phyloP scores from a whole-genome alignment of 2,329 filamentous ascomycete genomes.

The Cladophialophora psammophila region DNA sequence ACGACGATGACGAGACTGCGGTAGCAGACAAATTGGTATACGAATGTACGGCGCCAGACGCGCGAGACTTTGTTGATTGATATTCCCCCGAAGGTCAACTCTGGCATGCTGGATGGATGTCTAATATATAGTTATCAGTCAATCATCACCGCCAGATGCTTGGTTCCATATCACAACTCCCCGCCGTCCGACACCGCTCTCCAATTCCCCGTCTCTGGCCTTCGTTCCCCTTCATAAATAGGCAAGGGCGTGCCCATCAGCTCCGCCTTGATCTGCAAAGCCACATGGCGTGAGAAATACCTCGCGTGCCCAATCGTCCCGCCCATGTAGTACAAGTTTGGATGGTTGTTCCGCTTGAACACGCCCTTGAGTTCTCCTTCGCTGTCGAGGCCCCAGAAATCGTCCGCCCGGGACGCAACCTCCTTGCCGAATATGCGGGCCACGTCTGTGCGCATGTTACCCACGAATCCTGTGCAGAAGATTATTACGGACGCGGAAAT shows the following conservation, averaged over 20 bases:
- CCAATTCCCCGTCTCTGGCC: constrained; percentile 1
- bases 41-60: too few relatives aligned
- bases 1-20: too few relatives aligned
- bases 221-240: constrained; percentile 25
- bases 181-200: neutral
- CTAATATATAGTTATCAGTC: too few relatives aligned
- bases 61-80: too few relatives aligned
- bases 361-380: constrained; percentile 58
- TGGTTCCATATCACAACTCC: neutral
- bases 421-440: constrained; percentile 51
- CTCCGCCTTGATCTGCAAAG: constrained; percentile 55
- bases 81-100: too few relatives aligned
- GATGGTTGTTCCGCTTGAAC: constrained; percentile 47
- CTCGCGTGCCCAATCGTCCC: constrained; percentile 52
- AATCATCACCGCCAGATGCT: neutral
- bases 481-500: constrained; percentile 57
- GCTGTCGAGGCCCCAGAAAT: constrained; percentile 55
- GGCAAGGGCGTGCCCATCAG: constrained; percentile 38
- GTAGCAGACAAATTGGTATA: too few relatives aligned
- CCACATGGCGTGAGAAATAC: constrained; percentile 53
- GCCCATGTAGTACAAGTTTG: constrained; percentile 54
- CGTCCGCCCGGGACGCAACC: constrained; percentile 50
- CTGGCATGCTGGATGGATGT: neutral
- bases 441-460: constrained; percentile 52
- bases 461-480: constrained; percentile 56